Conservation (phyloP, 805 yeast species). For the Saccharomycopsis sp. region DNA sequence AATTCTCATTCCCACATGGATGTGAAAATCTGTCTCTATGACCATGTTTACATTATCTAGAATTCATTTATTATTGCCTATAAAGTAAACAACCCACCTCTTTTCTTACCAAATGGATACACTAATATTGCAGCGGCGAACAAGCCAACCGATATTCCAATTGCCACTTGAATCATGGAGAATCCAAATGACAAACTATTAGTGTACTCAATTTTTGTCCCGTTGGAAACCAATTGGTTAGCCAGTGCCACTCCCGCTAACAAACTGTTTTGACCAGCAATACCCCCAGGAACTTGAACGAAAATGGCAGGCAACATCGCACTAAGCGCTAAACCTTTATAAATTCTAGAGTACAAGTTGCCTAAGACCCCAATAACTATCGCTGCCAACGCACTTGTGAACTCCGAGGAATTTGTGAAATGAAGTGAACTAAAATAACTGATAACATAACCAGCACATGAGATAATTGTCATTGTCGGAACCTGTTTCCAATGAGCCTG, state of each 20-base stretch:
- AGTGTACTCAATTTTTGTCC: slow-evolving; percentile 22
- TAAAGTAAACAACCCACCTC: slow-evolving; percentile 85
- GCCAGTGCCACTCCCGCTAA: slow-evolving; percentile 77
- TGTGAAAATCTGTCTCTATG: slow-evolving; percentile 31
- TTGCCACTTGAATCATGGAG: slow-evolving; percentile 86
- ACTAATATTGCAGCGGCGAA: slow-evolving; percentile 86
- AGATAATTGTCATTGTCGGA: slow-evolving; percentile 74
- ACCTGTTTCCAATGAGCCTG: slow-evolving; percentile 80
- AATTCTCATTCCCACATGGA: no score
- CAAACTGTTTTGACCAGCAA: slow-evolving; percentile 82
- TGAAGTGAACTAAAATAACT: slow-evolving; percentile 71
- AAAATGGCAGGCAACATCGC: slow-evolving; percentile 95
- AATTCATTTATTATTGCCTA: neutral
- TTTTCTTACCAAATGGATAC: slow-evolving; percentile 87
- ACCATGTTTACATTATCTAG: neutral
- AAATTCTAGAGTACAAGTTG: slow-evolving; percentile 77
- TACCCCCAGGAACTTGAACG: slow-evolving; percentile 91
- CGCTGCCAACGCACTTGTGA: slow-evolving; percentile 86
- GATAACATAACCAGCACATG: slow-evolving; percentile 80
- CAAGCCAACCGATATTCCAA: slow-evolving; percentile 90
- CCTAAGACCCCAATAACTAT: slow-evolving; percentile 85
- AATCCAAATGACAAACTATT: slow-evolving; percentile 53
- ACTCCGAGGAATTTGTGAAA: slow-evolving; percentile 67
- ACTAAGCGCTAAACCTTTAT: slow-evolving; percentile 88
- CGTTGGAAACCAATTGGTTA: slow-evolving; percentile 49